Evolutionary conservation across 1,284 basidiomycete species (phyloP), one percentile per base, ranked within the genome.

Genomic region (Sporisorium exsertum): DNA sequence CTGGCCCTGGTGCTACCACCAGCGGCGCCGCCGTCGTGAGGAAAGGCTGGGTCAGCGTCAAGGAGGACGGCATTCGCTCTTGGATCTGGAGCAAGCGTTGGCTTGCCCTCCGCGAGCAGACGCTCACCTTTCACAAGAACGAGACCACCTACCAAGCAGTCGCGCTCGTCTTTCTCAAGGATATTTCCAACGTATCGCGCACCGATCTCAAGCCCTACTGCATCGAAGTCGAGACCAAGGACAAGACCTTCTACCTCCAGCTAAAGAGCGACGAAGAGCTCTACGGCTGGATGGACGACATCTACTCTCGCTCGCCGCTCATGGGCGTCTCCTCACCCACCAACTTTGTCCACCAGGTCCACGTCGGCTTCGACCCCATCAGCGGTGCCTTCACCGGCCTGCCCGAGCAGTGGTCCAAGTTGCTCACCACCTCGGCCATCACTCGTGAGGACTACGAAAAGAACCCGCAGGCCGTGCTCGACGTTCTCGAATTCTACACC

Each of bases 401-500:
- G 82, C 96, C 96, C 3, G 94, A 97, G 59, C 94, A 96, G 88
- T 99, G 96, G 96, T 93, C 91, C 81, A 93, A 95, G 78, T 89
- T 99, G 20, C 89, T 99, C 78, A 98, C 94, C 6, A 95, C 95
- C 79, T 95, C 94, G 4, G 95, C 95, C 37, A 97, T 99, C 86
- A 98, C 96, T 2, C 92, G 94, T 64, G 96, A 98, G 87, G 96
- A 99, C 86, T 97, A 97, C 69, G 94, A 93, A 13, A 94, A 93
- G 85, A 93, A 99, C 83, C 96, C 96, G 0, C 95, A 98, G 82
- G 96, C 96, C 0, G 96, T 99, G 16, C 89, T 98, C 18, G 96
- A 98, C 77, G 96, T 97, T 0, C 91, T 99, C 64, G 95, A 98
- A 83, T 99, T 98, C 87, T 98, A 98, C 87, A 98, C 95, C 15